phyloP scores from a whole-genome alignment of 805 yeast genomes.

The Phaffomyces thermotolerans region DNA sequence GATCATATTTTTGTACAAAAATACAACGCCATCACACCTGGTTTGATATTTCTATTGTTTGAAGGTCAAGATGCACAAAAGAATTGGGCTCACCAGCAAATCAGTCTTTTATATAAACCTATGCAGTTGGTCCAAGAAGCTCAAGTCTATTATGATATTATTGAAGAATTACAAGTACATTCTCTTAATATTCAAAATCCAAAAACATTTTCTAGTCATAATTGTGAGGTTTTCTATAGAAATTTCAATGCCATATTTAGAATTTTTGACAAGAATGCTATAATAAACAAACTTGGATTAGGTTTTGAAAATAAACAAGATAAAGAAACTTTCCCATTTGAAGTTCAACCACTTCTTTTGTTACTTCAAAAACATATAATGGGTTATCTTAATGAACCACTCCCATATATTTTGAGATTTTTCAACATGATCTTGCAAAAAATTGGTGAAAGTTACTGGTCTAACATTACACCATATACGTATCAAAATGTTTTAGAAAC shows the following conservation, averaged over 20 bases:
- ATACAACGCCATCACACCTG: conserved; percentile 34
- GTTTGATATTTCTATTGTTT: conserved; percentile 45
- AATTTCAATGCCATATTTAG: conserved; percentile 30
- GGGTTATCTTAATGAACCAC: conserved; percentile 40
- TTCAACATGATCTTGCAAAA: conserved; percentile 37
- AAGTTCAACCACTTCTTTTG: conserved; percentile 29
- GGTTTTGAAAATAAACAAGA: conserved; percentile 24
- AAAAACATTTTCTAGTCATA: conserved; percentile 33
- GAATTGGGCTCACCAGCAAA: conserved; percentile 39
- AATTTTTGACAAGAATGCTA: conserved; percentile 28
- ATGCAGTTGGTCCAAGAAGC: conserved; percentile 15
- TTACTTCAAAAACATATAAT: conserved; percentile 46
- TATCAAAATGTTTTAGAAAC: conserved; percentile 53
- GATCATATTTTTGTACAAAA: conserved; percentile 24
- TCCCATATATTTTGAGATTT: conserved; percentile 41
- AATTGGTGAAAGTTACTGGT: conserved; percentile 48
- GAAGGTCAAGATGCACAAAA: conserved; percentile 43
- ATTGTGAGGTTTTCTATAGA: conserved; percentile 43
- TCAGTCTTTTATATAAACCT: conserved; percentile 16
- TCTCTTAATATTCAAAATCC: conserved; percentile 48
- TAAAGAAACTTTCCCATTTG: conserved; percentile 19
- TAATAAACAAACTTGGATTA: conserved; percentile 22
- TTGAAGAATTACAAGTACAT: conserved; percentile 51
- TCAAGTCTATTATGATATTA: conserved; percentile 28
- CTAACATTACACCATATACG: conserved; percentile 42